Base-by-base conservation (phyloP, 306 rosid genomes). In the Prunus fruticosa region DNA sequence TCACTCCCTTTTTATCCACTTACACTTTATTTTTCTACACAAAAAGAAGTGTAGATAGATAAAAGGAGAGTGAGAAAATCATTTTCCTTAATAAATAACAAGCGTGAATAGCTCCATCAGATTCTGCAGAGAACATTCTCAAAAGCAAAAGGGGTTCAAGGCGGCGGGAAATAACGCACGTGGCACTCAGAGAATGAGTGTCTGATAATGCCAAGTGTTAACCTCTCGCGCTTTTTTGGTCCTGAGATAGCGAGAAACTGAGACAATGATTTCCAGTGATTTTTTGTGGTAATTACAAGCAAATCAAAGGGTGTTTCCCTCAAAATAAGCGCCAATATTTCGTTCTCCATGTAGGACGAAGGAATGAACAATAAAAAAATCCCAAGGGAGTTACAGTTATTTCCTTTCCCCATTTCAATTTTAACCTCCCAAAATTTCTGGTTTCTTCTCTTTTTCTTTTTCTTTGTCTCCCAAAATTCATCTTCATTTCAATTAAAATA, bases 271-370 rank as follows among this genome's bases (percentile, higher is more conserved):
- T 5, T 41, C 34, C 23, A 4, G 2, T 11, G 56, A 28, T 61
- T 61, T 63, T 7, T 64, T 32, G 6, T 11, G 1, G 88, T 78
- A 86, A 84, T 61, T 70, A 62, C 14, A 3, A 0, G 25, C 57
- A 78, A 57, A 72, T 80, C 46, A 0, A 76, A 83, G 86, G 90
- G 76, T 78, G 23, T 78, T 76, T 84, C 56, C 71, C 60, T 80
- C 64, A 13, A 11, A 58, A 68, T 6, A 87, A 71, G 68, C 74
- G 69, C 85, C 87, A 86, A 83, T 2, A 50, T 78, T 61, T 34
- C 70, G 66, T 73, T 47, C 58, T 0, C 76, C 78, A 20, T 50
- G 34, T 9, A 72, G 74, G 81, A 56, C 53, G 67, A 53, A 51
- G 41, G 8, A 38, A 20, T 46, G 45, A 19, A 72, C 43, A 32